Conservation (phyloP, 768 basidiomycete genomes). For the Boletus vinaceobasis region DNA sequence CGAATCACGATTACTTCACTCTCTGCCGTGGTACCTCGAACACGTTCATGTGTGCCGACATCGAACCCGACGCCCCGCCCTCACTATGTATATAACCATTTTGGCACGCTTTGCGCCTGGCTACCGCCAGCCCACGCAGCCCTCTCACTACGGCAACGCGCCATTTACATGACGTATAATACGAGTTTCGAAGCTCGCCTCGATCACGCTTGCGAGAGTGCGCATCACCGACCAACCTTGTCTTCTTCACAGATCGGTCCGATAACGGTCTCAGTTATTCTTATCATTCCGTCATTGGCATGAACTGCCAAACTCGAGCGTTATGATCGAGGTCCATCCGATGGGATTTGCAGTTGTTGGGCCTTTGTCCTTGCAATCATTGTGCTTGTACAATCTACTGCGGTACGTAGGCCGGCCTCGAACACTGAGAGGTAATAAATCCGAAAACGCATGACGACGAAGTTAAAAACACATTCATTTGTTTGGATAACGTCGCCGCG, state of each 20-base stretch:
- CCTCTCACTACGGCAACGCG: constrained; percentile 12
- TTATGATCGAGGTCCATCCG: not conserved
- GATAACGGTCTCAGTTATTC: not conserved
- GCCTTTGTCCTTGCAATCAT: not conserved
- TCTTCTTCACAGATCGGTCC: constrained; percentile 10
- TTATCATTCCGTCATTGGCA: not conserved
- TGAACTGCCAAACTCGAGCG: not conserved
- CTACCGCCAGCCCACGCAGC: not conserved
- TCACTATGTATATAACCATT: not conserved
- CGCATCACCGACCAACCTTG: not conserved
- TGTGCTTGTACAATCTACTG: too few relatives aligned
- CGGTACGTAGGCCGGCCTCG: too few relatives aligned
- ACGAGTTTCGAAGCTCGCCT: not conserved
- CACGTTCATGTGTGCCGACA: not conserved
- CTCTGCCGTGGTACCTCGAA: not conserved
- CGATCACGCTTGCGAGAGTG: not conserved
- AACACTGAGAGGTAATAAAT: too few relatives aligned
- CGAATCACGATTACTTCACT: not conserved
- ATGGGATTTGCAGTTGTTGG: not conserved
- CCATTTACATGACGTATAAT: constrained; percentile 1
- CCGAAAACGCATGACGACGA: too few relatives aligned
- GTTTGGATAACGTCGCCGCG: too few relatives aligned
- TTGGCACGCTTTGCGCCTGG: not conserved
- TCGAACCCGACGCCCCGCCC: not conserved
- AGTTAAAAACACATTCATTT: too few relatives aligned